phyloP scores from a whole-genome alignment of 352 stramenopile species.

The Globisporangium acanthophoron region DNA sequence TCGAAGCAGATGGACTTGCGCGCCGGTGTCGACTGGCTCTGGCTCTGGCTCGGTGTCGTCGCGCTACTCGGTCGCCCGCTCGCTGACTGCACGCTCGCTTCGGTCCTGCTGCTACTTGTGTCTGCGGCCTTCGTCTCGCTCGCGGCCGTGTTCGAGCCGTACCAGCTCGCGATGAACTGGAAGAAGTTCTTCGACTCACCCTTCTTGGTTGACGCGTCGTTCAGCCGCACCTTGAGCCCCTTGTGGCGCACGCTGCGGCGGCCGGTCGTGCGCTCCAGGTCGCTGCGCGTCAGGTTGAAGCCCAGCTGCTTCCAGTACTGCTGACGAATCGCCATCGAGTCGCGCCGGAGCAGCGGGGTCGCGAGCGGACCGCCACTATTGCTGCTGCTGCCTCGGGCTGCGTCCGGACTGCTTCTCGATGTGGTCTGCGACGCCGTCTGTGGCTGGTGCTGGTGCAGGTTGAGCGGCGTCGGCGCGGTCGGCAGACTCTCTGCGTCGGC shows the following conservation, averaged over 20 bases:
- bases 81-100: not conserved
- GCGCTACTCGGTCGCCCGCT: slow-evolving; percentile 6
- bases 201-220: slow-evolving; percentile 44
- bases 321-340: slow-evolving; percentile 79
- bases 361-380: not conserved
- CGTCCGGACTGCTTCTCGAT: slow-evolving; percentile 7
- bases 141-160: slow-evolving; percentile 22
- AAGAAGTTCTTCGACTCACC: slow-evolving; percentile 61
- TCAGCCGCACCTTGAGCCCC: slow-evolving; percentile 71
- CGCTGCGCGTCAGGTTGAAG: slow-evolving; percentile 70
- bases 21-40: not conserved
- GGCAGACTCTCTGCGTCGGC: slow-evolving; percentile 57
- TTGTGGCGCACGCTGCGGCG: slow-evolving; percentile 56
- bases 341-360: slow-evolving; percentile 44
- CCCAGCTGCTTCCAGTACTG: slow-evolving; percentile 86
- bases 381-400: not conserved
- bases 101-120: slow-evolving; percentile 2
- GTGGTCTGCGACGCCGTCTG: slow-evolving; percentile 4
- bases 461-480: slow-evolving; percentile 31
- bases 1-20: slow-evolving; percentile 58
- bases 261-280: slow-evolving; percentile 75
- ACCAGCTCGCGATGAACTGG: slow-evolving; percentile 81
- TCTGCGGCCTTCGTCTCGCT: slow-evolving; percentile 8
- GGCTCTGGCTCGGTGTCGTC: not conserved
- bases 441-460: slow-evolving; percentile 7